phyloP scores from a whole-genome alignment of 768 basidiomycete genomes.

The Tylopilus subfusipes region DNA sequence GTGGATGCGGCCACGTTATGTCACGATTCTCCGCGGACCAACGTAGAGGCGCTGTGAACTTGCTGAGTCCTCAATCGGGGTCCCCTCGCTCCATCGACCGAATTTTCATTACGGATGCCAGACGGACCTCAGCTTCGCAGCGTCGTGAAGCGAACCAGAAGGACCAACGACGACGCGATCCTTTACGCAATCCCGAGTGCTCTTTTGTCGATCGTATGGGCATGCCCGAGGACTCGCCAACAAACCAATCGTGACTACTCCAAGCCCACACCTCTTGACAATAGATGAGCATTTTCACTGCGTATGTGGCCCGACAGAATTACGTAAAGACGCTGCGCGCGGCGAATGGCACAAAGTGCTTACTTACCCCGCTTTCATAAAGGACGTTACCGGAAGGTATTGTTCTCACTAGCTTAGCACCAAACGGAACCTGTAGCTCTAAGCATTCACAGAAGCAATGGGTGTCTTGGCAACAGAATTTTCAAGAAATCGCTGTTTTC shows the following conservation, averaged over 20 bases:
- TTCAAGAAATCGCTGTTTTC: background rate
- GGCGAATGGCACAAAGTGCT: slow-evolving; percentile 19
- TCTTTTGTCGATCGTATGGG: background rate
- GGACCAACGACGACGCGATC: background rate
- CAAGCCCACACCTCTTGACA: no score
- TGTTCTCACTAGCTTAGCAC: background rate
- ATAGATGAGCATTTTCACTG: no score
- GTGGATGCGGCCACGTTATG: slow-evolving; percentile 1
- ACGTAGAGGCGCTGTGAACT: slow-evolving; percentile 12
- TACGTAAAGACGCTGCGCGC: background rate
- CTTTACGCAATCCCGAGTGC: background rate
- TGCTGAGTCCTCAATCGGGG: slow-evolving; percentile 12
- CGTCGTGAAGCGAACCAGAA: slow-evolving; percentile 14
- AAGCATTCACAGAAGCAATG: background rate
- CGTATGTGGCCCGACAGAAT: background rate
- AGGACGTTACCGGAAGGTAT: background rate
- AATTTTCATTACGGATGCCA: slow-evolving; percentile 24
- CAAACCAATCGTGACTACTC: background rate
- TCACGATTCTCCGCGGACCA: slow-evolving; percentile 26
- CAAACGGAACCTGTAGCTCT: slow-evolving; percentile 2
- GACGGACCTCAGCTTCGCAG: slow-evolving; percentile 12
- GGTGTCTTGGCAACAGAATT: background rate
- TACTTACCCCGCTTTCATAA: slow-evolving; percentile 25
- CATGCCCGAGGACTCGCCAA: background rate
- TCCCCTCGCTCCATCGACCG: slow-evolving; percentile 9